Evolutionary conservation across 306 rosid species (phyloP).

Genomic region (Neltuma alba): DNA sequence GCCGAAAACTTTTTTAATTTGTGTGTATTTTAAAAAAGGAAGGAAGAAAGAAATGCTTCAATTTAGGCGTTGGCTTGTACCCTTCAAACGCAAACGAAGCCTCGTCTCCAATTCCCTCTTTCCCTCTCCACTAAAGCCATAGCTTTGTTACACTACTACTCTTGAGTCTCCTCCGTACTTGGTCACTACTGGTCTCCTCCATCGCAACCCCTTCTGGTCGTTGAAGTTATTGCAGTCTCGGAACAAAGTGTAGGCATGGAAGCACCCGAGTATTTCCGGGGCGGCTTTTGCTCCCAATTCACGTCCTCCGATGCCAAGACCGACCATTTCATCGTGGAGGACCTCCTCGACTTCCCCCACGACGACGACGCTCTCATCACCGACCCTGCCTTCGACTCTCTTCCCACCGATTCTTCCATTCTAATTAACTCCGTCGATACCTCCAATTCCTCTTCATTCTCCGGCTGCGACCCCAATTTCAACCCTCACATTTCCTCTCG

Average conservation of each 20-base stretch:
- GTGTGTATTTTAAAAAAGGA: constrained; percentile 1
- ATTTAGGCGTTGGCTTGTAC: constrained; percentile 68
- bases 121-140: constrained; percentile 52
- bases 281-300: constrained; percentile 51
- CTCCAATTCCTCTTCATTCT: constrained; percentile 56
- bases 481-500: constrained; percentile 23
- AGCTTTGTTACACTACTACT: constrained; percentile 51
- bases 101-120: constrained; percentile 41
- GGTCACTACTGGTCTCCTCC: constrained; percentile 40
- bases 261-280: constrained; percentile 60
- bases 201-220: constrained; percentile 18
- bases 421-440: constrained; percentile 46
- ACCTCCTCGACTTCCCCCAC: constrained; percentile 84
- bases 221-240: neutral
- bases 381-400: constrained; percentile 44
- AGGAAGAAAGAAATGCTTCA: constrained; percentile 28
- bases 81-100: constrained; percentile 67
- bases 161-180: constrained; percentile 39
- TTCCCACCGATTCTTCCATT: constrained; percentile 52
- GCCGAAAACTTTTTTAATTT: constrained; percentile 16
- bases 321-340: constrained; percentile 80
- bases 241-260: constrained; percentile 48
- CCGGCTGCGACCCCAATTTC: constrained; percentile 49
- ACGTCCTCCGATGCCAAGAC: constrained; percentile 44
- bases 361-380: constrained; percentile 43